phyloP scores from a whole-genome alignment of 495 filamentous ascomycete species.

The Alectoria sarmentosa region DNA sequence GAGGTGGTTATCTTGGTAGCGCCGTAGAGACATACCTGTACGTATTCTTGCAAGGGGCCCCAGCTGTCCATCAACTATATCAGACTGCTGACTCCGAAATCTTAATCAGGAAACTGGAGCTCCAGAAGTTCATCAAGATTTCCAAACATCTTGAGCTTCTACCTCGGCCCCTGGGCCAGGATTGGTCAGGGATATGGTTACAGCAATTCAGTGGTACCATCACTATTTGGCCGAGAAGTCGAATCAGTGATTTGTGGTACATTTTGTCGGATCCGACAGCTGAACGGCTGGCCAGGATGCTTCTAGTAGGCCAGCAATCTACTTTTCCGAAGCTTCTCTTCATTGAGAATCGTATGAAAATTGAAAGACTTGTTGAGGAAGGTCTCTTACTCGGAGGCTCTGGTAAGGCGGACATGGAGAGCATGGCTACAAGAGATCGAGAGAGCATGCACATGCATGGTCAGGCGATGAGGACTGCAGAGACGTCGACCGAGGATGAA shows the following conservation, averaged over 20 bases:
- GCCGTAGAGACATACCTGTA: conserved; percentile 83
- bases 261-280: conserved; percentile 78
- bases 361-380: conserved; percentile 71
- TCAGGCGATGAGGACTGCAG: conserved; percentile 13
- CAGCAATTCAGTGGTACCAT: conserved; percentile 92
- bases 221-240: conserved; percentile 85
- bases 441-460: conserved; percentile 18
- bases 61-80: not conserved
- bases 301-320: conserved; percentile 77
- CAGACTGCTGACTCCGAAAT: not conserved
- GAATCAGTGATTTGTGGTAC: conserved; percentile 68
- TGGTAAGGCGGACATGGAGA: conserved; percentile 6
- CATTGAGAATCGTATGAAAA: conserved; percentile 73
- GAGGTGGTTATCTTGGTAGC: conserved; percentile 87
- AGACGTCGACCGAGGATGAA: conserved; percentile 13
- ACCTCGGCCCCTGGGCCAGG: conserved; percentile 84
- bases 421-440: not conserved
- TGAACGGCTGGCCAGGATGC: conserved; percentile 73
- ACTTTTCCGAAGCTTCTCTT: conserved; percentile 89
- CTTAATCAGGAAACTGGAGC: conserved; percentile 48
- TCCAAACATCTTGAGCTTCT: conserved; percentile 86
- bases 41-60: conserved; percentile 38
- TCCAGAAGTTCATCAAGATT: conserved; percentile 95
- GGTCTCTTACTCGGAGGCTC: conserved; percentile 54
- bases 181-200: conserved; percentile 94